phyloP scores from a whole-genome alignment of 2,329 filamentous ascomycete genomes.

The Fusarium sp. region DNA sequence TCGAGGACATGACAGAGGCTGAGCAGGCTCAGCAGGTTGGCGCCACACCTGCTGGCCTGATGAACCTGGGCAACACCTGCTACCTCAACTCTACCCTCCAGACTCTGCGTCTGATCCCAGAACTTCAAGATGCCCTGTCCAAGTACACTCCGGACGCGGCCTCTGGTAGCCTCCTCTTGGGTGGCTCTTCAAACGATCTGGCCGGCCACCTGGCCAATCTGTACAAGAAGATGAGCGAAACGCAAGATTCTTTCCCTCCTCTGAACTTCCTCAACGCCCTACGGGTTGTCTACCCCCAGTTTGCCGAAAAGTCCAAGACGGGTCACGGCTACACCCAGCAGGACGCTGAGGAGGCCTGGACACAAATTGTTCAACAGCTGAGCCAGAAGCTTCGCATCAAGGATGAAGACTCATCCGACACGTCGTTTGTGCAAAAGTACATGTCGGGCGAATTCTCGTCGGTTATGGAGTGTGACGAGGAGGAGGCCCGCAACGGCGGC shows the following conservation, averaged over 20 bases:
- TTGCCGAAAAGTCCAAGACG: slow-evolving; percentile 87
- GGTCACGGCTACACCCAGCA: slow-evolving; percentile 94
- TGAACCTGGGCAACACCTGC: slow-evolving; percentile 97
- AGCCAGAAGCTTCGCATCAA: slow-evolving; percentile 80
- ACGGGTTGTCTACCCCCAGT: slow-evolving; percentile 86
- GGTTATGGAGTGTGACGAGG: slow-evolving; percentile 85
- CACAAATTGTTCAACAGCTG: slow-evolving; percentile 89
- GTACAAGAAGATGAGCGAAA: slow-evolving; percentile 90
- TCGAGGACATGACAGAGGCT: slow-evolving; percentile 98
- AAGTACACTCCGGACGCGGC: slow-evolving; percentile 57
- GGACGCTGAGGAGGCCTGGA: slow-evolving; percentile 98
- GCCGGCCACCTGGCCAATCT: slow-evolving; percentile 82
- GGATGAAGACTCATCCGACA: slow-evolving; percentile 61
- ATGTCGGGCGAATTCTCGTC: slow-evolving; percentile 86
- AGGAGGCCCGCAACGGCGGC: slow-evolving; percentile 77
- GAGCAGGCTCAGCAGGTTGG: slow-evolving; percentile 86
- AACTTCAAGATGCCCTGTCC: slow-evolving; percentile 83
- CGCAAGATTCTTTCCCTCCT: slow-evolving; percentile 87
- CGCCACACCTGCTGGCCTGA: slow-evolving; percentile 86
- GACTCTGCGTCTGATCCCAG: slow-evolving; percentile 86
- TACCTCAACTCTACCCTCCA: slow-evolving; percentile 99
- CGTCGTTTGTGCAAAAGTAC: slow-evolving; percentile 90
- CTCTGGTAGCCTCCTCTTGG: slow-evolving; percentile 48
- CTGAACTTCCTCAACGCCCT: slow-evolving; percentile 85
- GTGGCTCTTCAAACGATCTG: slow-evolving; percentile 67